These are phyloP conservation scores for Ascochyta pisi DNA, from an alignment of 2,329 filamentous ascomycete species.

Conservation along the genomic window DNA sequence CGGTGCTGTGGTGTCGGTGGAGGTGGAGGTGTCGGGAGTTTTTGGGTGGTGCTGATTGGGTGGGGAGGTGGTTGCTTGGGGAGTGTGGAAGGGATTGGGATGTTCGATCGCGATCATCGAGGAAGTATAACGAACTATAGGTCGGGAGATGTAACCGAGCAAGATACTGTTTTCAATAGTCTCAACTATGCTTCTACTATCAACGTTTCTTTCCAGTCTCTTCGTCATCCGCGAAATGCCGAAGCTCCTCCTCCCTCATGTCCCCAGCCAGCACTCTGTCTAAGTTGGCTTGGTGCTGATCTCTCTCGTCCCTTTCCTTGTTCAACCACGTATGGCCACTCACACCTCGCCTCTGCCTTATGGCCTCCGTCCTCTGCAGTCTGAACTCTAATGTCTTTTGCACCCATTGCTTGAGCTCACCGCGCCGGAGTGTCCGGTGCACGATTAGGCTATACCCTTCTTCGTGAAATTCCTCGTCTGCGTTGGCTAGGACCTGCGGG, in stretches of 20 bases:
- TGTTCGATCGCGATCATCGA: too few species aligned
- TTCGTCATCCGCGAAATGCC: conserved; percentile 15
- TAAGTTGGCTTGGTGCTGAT: conserved; percentile 18
- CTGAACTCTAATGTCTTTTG: conserved; percentile 26
- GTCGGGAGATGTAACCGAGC: too few species aligned
- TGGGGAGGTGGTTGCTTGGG: too few species aligned
- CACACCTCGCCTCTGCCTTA: background rate
- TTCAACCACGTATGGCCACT: conserved; percentile 28
- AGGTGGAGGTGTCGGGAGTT: too few species aligned
- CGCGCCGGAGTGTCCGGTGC: conserved; percentile 20
- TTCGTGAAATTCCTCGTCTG: conserved; percentile 27
- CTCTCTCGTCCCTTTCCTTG: conserved; percentile 32
- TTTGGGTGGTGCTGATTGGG: too few species aligned
- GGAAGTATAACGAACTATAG: too few species aligned
- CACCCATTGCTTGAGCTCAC: conserved; percentile 27
- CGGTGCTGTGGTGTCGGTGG: too few species aligned
- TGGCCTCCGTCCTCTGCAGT: background rate
- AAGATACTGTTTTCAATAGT: background rate
- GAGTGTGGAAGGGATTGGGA: too few species aligned
- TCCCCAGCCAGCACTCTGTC: conserved; percentile 23
- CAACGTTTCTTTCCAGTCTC: conserved; percentile 1
- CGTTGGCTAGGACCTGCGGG: conserved; percentile 22
- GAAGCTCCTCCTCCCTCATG: conserved; percentile 21
- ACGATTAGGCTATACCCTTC: conserved; percentile 22
- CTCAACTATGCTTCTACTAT: background rate